Conservation (phyloP, 805 yeast genomes). For the Candida awuae region DNA sequence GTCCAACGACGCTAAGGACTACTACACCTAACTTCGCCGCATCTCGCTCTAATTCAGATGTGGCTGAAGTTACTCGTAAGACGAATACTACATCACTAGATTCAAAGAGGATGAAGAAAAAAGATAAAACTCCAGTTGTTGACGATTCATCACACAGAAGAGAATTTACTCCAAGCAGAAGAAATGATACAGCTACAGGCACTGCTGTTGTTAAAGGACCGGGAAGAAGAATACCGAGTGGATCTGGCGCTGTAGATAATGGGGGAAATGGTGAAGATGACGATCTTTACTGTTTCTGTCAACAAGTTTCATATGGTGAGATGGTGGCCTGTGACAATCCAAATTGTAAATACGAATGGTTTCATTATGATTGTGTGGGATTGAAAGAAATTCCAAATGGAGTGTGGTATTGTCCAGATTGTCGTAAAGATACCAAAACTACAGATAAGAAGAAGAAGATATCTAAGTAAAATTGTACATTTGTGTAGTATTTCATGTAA, state of each 20-base stretch:
- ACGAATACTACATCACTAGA: constrained; percentile 4
- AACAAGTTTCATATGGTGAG: constrained; percentile 76
- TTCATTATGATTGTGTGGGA: constrained; percentile 76
- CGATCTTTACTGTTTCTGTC: constrained; percentile 81
- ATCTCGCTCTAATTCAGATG: background rate
- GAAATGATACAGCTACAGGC: constrained; percentile 22
- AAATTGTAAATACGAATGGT: constrained; percentile 55
- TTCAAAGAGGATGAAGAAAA: constrained; percentile 6
- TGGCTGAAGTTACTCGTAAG: background rate
- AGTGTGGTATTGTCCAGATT: constrained; percentile 93
- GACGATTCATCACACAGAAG: constrained; percentile 1
- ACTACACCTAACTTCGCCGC: background rate
- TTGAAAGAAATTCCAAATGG: constrained; percentile 90
- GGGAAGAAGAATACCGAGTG: constrained; percentile 8
- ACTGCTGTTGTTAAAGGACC: constrained; percentile 9
- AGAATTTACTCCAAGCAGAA: constrained; percentile 9
- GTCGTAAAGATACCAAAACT: constrained; percentile 32
- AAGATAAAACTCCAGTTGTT: constrained; percentile 10
- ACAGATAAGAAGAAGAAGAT: constrained; percentile 8
- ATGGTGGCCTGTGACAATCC: constrained; percentile 60
- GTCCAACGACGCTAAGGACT: background rate
- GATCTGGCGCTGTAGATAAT: constrained; percentile 2
- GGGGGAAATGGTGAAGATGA: constrained; percentile 46
- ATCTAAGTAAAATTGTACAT: background rate
- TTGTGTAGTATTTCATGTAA: background rate